Base-by-base conservation (phyloP, 208 protist species). In the Crithidia expoeki region DNA sequence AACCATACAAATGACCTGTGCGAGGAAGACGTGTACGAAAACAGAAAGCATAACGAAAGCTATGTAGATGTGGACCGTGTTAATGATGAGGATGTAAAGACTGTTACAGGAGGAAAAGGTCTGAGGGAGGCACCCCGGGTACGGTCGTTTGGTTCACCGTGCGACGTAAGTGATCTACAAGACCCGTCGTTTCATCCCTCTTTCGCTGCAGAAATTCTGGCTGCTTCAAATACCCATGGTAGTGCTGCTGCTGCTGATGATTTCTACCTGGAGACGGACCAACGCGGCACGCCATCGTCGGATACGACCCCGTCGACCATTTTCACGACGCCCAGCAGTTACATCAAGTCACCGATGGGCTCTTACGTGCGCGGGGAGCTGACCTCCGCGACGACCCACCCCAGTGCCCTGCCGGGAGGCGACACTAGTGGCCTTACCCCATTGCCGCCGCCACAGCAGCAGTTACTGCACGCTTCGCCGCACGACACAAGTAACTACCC, bases 401-500 rank as follows among this genome's bases (percentile, higher is more conserved):
- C 52, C 11, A 58, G 10, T 55, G 27, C 50, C 10, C 46, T 33
- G 52, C 10, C n/a, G n/a, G 19, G 30, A 40, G 46, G 52, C 32
- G 19, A 14, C 21, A 23, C 14, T 58, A 32, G 12, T 58, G 52
- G 12, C 12, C 30, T 14, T 42, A 25, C 23, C n/a, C n/a, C n/a
- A n/a, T n/a, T 27, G 50, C 6, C 17, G 50, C 2, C 25, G 17
- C 46, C n/a, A 23, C 14, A 51, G 5, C 46, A 10, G 42, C 46
- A 40, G 27, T 50, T 52, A 7, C 30, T 60, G 27, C 46, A 10
- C 12, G 11, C 42, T 17, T 27, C 56, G 27, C 21, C 52, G 16
- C 17, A 3, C 19, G 58, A 67, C 59, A 67, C 63, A 28, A 55
- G 27, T 36, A 79, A 77, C 49, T 75, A 75, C 71, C 60, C 71